A percentile compares a stretch with the other conserved stretches of the same genome.
These are phyloP conservation scores for Pseudogymnoascus sp. DNA, from an alignment of 2,329 filamentous ascomycete species.

Conservation along the genomic window DNA sequence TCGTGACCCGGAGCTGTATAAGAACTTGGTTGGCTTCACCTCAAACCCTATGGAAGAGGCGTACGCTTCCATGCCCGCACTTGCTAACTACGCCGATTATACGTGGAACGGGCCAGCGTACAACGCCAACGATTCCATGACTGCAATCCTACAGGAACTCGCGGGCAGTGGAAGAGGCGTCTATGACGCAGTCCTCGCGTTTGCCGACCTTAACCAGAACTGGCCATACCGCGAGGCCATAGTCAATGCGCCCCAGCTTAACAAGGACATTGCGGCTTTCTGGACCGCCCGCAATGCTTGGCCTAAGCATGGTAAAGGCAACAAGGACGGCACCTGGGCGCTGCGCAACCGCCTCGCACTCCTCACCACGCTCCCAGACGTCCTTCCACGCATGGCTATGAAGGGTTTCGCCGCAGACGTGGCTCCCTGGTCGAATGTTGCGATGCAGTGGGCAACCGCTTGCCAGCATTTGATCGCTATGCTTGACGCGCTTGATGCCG, in stretches of 20 bases:
- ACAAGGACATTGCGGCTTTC: conserved; percentile 16
- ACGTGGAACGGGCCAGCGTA: conserved; percentile 19
- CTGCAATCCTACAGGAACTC: not conserved
- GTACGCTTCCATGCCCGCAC: conserved; percentile 18
- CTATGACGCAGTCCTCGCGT: conserved; percentile 15
- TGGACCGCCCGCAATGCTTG: conserved; percentile 12
- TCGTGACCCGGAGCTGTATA: conserved; percentile 16
- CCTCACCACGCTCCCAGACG: not conserved
- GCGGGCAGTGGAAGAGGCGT: not conserved
- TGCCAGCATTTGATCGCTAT: conserved; percentile 18
- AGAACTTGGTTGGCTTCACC: conserved; percentile 20
- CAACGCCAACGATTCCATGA: conserved; percentile 12
- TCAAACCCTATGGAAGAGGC: conserved; percentile 20
- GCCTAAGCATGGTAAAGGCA: not conserved
- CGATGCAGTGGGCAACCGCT: conserved; percentile 18
- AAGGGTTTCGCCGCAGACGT: conserved; percentile 16
- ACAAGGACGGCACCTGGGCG: not conserved
- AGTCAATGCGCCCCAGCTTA: conserved; percentile 15
- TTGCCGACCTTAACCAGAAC: conserved; percentile 19
- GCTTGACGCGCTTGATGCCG: conserved; percentile 15
- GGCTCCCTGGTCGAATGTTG: conserved; percentile 16
- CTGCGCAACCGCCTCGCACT: not conserved
- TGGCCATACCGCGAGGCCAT: conserved; percentile 18
- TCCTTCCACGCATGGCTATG: conserved; percentile 12
- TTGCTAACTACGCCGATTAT: conserved; percentile 19